phyloP scores from a whole-genome alignment of 2,329 filamentous ascomycete genomes.

The Aspergillus brasiliensis region DNA sequence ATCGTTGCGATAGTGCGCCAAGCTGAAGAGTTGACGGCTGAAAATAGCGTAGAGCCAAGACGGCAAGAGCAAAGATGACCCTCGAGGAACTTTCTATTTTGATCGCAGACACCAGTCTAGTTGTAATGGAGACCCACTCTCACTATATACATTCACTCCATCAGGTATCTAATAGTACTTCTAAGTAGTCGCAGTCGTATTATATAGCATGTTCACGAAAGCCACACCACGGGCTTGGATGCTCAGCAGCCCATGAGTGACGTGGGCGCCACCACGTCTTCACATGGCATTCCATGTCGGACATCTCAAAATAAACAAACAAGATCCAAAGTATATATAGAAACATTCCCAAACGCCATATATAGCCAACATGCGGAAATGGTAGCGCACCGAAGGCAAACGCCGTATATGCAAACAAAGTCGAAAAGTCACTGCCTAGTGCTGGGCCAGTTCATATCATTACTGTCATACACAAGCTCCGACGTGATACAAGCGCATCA shows the following conservation, averaged over 20 bases:
- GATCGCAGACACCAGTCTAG: no score
- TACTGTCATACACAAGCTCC: conserved; percentile 10
- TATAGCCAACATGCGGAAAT: conserved; percentile 8
- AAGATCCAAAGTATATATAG: conserved; percentile 19
- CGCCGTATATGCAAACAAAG: conserved; percentile 15
- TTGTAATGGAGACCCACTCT: no score
- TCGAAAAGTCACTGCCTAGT: conserved; percentile 4
- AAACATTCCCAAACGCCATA: conserved; percentile 7
- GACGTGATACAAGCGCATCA: background rate
- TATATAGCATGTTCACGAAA: background rate
- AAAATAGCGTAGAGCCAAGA: no score
- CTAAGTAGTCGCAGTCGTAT: background rate
- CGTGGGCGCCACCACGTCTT: background rate
- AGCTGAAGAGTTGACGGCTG: no score
- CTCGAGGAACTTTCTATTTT: no score
- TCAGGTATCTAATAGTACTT: background rate
- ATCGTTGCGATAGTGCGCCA: no score
- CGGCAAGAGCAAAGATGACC: no score
- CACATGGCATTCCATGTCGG: background rate
- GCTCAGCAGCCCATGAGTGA: background rate
- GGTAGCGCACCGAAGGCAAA: conserved; percentile 10
- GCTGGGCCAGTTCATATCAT: conserved; percentile 8
- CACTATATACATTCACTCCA: background rate
- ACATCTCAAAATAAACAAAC: background rate
- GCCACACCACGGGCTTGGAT: background rate